phyloP scores from a whole-genome alignment of 139 green algal genomes.

The Eudorina sp. region DNA sequence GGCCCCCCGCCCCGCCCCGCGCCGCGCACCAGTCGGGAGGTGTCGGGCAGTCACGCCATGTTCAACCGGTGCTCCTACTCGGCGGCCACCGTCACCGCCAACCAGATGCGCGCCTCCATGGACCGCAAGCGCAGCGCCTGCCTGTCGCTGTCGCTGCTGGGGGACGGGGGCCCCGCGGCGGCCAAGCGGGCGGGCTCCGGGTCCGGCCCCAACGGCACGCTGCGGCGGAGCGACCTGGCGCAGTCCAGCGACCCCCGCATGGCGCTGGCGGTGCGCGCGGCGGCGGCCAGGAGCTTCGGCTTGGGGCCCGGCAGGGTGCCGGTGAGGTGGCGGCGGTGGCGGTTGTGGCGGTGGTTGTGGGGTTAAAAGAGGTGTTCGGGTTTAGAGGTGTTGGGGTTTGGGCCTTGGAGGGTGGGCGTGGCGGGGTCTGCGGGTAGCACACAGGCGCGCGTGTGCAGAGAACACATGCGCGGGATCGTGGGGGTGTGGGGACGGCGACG shows the following conservation, averaged over 20 bases:
- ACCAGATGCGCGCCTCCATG: slow-evolving; percentile 28
- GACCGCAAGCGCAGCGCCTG: slow-evolving; percentile 17
- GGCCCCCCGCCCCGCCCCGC: neutral
- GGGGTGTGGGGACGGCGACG: no score
- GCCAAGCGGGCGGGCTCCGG: neutral
- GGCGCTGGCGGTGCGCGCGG: slow-evolving; percentile 1
- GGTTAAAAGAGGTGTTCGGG: neutral
- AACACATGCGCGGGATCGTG: no score
- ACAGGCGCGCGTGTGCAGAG: no score
- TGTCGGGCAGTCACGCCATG: neutral
- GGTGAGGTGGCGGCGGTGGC: no score
- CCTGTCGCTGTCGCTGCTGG: neutral
- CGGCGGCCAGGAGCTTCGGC: neutral
- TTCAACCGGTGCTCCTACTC: slow-evolving; percentile 35
- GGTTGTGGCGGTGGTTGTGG: neutral
- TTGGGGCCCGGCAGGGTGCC: neutral
- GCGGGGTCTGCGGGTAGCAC: no score
- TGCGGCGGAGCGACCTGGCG: neutral
- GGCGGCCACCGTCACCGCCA: slow-evolving; percentile 12
- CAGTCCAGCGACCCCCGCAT: neutral
- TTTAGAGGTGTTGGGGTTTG: no score
- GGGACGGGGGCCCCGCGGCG: neutral
- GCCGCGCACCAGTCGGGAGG: no score
- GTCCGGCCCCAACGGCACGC: neutral
- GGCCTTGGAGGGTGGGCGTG: no score